phyloP scores from a whole-genome alignment of 768 basidiomycete species.

The Leccinum rimulosum region DNA sequence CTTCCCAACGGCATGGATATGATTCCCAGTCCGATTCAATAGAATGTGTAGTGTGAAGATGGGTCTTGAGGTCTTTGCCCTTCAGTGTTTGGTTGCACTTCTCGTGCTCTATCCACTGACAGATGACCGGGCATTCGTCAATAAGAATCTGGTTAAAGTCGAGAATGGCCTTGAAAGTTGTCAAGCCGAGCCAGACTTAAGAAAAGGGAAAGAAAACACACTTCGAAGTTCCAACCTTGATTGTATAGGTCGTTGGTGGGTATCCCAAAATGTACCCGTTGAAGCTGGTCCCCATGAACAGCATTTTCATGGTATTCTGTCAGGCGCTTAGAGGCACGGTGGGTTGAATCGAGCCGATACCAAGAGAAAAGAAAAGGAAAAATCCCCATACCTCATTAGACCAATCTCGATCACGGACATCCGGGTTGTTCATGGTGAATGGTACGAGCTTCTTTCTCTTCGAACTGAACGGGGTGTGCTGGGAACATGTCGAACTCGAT shows the following conservation, averaged over 20 bases:
- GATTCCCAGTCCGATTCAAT: background rate
- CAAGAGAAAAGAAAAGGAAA: background rate
- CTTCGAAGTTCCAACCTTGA: background rate
- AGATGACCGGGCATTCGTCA: background rate
- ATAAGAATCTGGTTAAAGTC: conserved; percentile 1
- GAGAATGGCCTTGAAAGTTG: conserved; percentile 2
- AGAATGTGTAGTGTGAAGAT: conserved; percentile 5
- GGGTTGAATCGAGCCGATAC: background rate
- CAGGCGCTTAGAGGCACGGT: background rate
- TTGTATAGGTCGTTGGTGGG: background rate
- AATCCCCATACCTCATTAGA: background rate
- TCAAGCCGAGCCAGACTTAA: background rate
- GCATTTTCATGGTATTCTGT: background rate
- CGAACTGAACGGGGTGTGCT: background rate
- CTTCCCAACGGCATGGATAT: conserved; percentile 13
- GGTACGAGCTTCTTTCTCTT: background rate
- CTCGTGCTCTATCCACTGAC: conserved; percentile 2
- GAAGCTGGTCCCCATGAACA: conserved; percentile 1
- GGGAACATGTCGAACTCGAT: background rate
- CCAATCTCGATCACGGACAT: background rate
- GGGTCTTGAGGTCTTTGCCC: background rate
- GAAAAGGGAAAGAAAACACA: background rate
- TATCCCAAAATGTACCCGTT: background rate
- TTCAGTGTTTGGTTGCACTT: background rate
- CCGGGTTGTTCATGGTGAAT: background rate